These are phyloP conservation scores for Candida coquimbonensis DNA, from an alignment of 805 yeast genomes.

Conservation along the genomic window DNA sequence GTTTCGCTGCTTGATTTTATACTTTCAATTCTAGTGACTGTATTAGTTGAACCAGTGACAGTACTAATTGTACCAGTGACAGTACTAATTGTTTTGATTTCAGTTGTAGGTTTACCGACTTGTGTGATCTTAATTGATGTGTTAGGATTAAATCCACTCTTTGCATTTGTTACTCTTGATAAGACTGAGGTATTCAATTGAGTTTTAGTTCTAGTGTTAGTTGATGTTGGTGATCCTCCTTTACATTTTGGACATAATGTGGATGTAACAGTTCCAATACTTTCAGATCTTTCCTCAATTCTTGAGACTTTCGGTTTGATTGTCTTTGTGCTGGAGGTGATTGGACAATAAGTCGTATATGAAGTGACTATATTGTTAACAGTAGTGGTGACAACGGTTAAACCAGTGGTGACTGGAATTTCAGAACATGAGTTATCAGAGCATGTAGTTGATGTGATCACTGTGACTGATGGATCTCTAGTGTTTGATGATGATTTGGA, in stretches of 20 bases:
- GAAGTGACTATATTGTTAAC: constrained; percentile 25
- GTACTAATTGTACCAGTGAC: background rate
- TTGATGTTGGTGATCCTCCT: background rate
- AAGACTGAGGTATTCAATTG: background rate
- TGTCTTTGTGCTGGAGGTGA: background rate
- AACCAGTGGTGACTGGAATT: constrained; percentile 17
- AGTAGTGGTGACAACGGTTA: constrained; percentile 27
- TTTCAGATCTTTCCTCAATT: too few species aligned
- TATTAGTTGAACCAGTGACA: background rate
- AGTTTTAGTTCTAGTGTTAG: background rate
- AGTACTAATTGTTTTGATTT: background rate
- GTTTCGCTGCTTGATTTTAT: too few species aligned
- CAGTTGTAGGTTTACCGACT: background rate
- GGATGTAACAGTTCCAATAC: too few species aligned
- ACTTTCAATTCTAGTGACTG: background rate
- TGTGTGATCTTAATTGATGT: background rate
- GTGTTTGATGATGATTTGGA: background rate
- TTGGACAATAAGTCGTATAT: constrained; percentile 17
- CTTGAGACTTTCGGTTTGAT: background rate
- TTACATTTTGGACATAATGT: background rate
- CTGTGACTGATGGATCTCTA: constrained; percentile 1
- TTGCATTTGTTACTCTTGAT: background rate
- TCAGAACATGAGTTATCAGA: constrained; percentile 24
- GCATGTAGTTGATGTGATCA: constrained; percentile 22
- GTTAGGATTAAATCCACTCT: background rate